phyloP scores from a whole-genome alignment of 176 grass and related monocot genomes.

The Panicum miliaceum region DNA sequence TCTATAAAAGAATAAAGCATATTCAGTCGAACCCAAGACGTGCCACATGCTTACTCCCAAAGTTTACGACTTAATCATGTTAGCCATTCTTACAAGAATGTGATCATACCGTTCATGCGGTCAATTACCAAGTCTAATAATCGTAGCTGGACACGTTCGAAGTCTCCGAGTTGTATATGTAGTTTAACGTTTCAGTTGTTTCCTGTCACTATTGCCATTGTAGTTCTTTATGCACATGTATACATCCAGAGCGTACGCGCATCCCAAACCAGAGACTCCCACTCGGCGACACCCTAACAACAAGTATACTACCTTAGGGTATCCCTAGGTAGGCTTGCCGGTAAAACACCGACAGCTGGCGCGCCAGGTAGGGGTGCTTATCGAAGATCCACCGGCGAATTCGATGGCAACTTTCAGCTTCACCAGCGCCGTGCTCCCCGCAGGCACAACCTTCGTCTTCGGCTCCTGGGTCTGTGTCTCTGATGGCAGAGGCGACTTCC shows the following conservation, averaged over 20 bases:
- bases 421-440: no score
- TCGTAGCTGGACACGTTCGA: background rate
- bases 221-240: background rate
- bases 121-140: background rate
- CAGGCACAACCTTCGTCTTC: no score
- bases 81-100: background rate
- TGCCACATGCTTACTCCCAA: background rate
- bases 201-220: background rate
- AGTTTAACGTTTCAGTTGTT: background rate
- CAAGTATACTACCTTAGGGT: no score
- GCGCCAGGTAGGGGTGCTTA: no score
- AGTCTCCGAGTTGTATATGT: background rate
- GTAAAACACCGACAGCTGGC: no score
- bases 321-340: no score
- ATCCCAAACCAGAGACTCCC: no score
- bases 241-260: background rate
- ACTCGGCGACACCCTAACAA: no score
- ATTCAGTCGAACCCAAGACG: background rate
- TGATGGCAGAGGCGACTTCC: no score
- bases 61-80: background rate
- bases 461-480: no score
- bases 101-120: background rate
- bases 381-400: no score
- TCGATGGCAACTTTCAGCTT: no score
- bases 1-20: background rate